Evolutionary conservation across 768 basidiomycete species (phyloP), one percentile per base, ranked within the genome.

Genomic region (Xerocomellus intermedius): DNA sequence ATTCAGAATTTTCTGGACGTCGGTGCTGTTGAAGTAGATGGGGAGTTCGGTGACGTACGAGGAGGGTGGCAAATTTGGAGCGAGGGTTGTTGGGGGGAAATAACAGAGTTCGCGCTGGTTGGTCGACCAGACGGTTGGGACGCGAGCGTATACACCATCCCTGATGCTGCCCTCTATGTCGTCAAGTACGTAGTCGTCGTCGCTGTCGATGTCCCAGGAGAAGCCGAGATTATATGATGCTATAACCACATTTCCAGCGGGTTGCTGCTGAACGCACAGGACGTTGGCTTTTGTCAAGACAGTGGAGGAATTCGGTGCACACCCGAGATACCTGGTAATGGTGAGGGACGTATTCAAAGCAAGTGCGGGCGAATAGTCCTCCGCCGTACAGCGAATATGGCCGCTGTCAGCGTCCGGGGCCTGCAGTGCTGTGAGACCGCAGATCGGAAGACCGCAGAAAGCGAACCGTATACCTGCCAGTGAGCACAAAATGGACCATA

Each of bases 101-200:
- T 54, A 58, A 12, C 52, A 63, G 16, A 10, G 30, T 14, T 58
- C 54, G 44, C 60, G 56, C 13, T 61, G 22, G 35, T 46, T 59
- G 21, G 46, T 39, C 16, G 51, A 44, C 54, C 50, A 62, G 30
- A 62, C 42, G 7, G 55, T 57, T 3, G 60, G 60, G 5, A 59
- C 44, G 8, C 39, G 58, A 6, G 48, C 53, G 35, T 53, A 57
- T 8, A 44, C 46, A 14, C 60, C 54, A 19, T 60, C 54, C 32
- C 32, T 42, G 49, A 61, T 56, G 42, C 60, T 60, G 3, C 17
- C 43, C 45, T 36, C 35, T 42, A 61, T 56, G 12, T 60, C 54
- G 17, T 46, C 26, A 10, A 56, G 54, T 4, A 56, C 45, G 36
- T 56, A 56, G 36, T 61, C 52, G 1, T 52, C 59, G 7, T 60